Conservation (phyloP, 345 rosid genomes). For the Turnera subulata region DNA sequence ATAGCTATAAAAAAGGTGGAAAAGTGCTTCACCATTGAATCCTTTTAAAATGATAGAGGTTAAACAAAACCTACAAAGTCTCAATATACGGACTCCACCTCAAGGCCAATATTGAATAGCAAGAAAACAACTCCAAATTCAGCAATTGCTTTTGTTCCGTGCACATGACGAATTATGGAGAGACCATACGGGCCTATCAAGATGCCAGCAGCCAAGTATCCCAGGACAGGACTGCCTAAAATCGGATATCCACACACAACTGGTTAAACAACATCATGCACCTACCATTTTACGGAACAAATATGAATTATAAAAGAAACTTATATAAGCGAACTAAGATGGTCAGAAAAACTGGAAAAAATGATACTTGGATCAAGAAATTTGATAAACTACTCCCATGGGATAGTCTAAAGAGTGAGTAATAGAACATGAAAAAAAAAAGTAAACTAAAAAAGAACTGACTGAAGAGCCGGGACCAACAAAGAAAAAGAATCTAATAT, state of each 20-base stretch:
- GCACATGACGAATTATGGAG: conserved; percentile 96
- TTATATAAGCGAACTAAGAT: background rate
- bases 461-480: too few species aligned
- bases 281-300: background rate
- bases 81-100: conserved; percentile 47
- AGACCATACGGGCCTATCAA: conserved; percentile 97
- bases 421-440: conserved; percentile 12
- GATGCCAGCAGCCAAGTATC: conserved; percentile 98
- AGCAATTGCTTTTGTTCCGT: conserved; percentile 94
- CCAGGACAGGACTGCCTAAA: conserved; percentile 98
- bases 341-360: background rate
- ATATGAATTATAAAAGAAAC: too few species aligned
- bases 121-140: conserved; percentile 99
- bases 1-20: conserved; percentile 64
- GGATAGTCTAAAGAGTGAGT: conserved; percentile 7
- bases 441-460: conserved; percentile 4
- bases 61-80: conserved; percentile 16
- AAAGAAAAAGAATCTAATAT: conserved; percentile 5
- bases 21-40: conserved; percentile 19
- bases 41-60: conserved; percentile 20
- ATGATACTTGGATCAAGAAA: background rate
- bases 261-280: conserved; percentile 2
- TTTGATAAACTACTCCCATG: background rate
- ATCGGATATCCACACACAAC: conserved; percentile 26
- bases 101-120: conserved; percentile 96